phyloP scores from a whole-genome alignment of 2,329 filamentous ascomycete species.

The Diaporthe citrichinensis region DNA sequence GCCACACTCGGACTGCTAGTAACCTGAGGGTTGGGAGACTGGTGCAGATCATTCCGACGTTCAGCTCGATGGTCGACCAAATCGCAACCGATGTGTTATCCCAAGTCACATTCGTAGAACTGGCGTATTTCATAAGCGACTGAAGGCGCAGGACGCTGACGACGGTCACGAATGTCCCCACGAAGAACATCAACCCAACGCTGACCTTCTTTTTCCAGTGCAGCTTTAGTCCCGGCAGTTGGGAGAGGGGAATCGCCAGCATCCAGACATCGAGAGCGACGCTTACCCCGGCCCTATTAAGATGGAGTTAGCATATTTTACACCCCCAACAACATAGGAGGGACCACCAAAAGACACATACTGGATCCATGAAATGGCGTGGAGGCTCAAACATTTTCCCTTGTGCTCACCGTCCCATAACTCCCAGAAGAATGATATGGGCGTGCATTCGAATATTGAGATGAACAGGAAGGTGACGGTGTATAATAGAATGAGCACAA shows the following conservation, averaged over 20 bases:
- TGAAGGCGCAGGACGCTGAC: slow-evolving; percentile 51
- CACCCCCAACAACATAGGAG: too few relatives aligned
- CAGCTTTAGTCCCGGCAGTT: slow-evolving; percentile 52
- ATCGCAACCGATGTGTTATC: slow-evolving; percentile 49
- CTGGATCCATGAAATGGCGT: slow-evolving; percentile 54
- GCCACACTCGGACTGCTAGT: not conserved
- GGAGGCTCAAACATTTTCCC: slow-evolving; percentile 58
- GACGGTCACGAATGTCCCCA: slow-evolving; percentile 57
- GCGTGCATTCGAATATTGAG: slow-evolving; percentile 56
- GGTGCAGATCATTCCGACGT: slow-evolving; percentile 52
- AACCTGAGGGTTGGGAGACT: slow-evolving; percentile 4
- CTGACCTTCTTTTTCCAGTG: slow-evolving; percentile 59
- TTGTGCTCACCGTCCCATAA: slow-evolving; percentile 56
- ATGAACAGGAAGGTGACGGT: slow-evolving; percentile 51
- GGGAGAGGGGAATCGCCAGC: slow-evolving; percentile 56
- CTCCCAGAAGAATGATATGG: slow-evolving; percentile 57
- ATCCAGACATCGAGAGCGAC: slow-evolving; percentile 60
- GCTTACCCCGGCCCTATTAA: slow-evolving; percentile 56
- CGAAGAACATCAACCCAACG: slow-evolving; percentile 58
- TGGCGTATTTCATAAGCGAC: slow-evolving; percentile 48
- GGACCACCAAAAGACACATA: not conserved
- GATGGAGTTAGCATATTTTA: not conserved
- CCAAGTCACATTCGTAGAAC: slow-evolving; percentile 49
- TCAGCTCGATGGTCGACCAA: slow-evolving; percentile 54
- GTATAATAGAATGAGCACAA: not conserved